Evolutionary conservation across 2,329 filamentous ascomycete species (phyloP).

Genomic region (Thermomyces lanuginosus): DNA sequence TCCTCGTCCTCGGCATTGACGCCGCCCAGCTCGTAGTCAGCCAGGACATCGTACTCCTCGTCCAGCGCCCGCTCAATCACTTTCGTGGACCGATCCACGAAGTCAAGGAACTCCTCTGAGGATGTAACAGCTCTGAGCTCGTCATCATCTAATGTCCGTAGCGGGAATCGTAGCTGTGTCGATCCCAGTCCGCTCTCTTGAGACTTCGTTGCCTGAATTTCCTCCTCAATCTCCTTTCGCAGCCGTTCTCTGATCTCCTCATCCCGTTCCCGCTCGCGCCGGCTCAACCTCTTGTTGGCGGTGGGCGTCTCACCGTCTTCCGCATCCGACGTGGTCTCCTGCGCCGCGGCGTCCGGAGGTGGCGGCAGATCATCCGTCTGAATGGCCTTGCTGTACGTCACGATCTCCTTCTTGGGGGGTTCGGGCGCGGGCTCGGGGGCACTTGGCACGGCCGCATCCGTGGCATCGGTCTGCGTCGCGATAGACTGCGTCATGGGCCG

Average conservation of each 20-base stretch:
- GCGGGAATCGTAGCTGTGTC: slow-evolving; percentile 48
- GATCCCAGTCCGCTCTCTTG: slow-evolving; percentile 21
- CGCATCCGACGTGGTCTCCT: slow-evolving; percentile 41
- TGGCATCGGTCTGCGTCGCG: slow-evolving; percentile 54
- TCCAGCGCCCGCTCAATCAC: slow-evolving; percentile 92
- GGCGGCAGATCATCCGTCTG: slow-evolving; percentile 65
- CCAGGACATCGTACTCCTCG: slow-evolving; percentile 88
- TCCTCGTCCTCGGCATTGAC: slow-evolving; percentile 59
- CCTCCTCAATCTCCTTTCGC: slow-evolving; percentile 80
- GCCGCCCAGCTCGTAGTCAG: slow-evolving; percentile 77
- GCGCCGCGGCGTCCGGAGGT: slow-evolving; percentile 36
- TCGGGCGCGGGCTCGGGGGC: slow-evolving; percentile 54
- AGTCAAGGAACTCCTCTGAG: slow-evolving; percentile 86
- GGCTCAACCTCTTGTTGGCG: slow-evolving; percentile 56
- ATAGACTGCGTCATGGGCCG: slow-evolving; percentile 29
- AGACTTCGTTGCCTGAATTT: slow-evolving; percentile 55
- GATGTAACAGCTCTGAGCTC: slow-evolving; percentile 81
- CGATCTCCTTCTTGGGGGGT: slow-evolving; percentile 49
- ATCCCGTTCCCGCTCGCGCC: slow-evolving; percentile 64
- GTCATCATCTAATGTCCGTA: slow-evolving; percentile 62
- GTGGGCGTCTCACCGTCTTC: slow-evolving; percentile 39
- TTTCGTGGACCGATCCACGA: slow-evolving; percentile 88
- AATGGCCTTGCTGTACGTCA: slow-evolving; percentile 93
- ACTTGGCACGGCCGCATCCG: slow-evolving; percentile 55
- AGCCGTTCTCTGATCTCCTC: slow-evolving; percentile 78